phyloP scores from a whole-genome alignment of 768 basidiomycete genomes.

The Peribolospora baueri region DNA sequence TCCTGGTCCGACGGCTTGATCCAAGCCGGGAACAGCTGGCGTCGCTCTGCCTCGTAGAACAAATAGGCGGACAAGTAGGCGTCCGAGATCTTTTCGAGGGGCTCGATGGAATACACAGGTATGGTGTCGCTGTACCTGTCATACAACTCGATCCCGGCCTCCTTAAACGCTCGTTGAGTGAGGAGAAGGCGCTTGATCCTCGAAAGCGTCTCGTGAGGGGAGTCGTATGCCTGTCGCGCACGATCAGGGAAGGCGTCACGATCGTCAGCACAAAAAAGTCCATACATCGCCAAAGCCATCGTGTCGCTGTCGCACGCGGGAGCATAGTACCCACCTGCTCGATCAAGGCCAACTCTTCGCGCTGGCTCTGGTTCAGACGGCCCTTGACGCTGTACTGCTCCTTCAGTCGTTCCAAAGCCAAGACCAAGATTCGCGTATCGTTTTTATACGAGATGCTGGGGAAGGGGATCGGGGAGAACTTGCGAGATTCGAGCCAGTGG shows the following conservation, averaged over 20 bases:
- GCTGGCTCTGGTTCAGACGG: conserved; percentile 88
- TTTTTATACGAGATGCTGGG: conserved; percentile 98
- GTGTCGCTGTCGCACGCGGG: not conserved
- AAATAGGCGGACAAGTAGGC: conserved; percentile 98
- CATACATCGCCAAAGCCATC: not conserved
- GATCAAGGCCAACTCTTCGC: conserved; percentile 90
- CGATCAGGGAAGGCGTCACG: not conserved
- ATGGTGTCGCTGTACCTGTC: conserved; percentile 67
- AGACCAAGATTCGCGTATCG: conserved; percentile 86
- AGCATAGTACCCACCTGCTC: conserved; percentile 49
- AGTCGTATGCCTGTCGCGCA: not conserved
- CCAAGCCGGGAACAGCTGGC: conserved; percentile 94
- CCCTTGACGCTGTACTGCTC: conserved; percentile 97
- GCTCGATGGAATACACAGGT: conserved; percentile 96
- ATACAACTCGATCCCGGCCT: conserved; percentile 51
- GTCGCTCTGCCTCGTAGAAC: conserved; percentile 97
- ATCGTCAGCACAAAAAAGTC: not conserved
- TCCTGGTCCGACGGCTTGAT: conserved; percentile 97
- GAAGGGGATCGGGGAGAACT: conserved; percentile 97
- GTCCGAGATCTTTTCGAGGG: conserved; percentile 98
- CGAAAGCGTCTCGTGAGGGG: conserved; percentile 33
- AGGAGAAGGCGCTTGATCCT: conserved; percentile 91
- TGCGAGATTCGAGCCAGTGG: conserved; percentile 93
- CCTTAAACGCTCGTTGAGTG: conserved; percentile 96
- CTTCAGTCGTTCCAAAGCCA: conserved; percentile 93